Evolutionary conservation across 441 rosid species (phyloP).

Genomic region (Theobroma grandiflorum): DNA sequence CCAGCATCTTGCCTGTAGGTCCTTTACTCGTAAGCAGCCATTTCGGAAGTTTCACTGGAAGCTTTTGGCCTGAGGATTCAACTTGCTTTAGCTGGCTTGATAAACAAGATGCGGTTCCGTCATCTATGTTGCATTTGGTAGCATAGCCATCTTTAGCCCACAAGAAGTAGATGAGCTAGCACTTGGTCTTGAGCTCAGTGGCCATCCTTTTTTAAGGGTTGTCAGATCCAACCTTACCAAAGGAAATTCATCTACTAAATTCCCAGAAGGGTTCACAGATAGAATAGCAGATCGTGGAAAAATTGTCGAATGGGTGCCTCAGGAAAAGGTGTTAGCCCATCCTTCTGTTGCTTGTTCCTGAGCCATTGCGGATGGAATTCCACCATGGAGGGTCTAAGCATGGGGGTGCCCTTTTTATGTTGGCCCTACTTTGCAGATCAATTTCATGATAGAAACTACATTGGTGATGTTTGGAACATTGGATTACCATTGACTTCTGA

Average conservation of each 20-base stretch:
- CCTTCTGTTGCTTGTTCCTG: conserved; percentile 40
- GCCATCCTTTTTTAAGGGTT: conserved; percentile 43
- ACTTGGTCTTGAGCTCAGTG: conserved; percentile 24
- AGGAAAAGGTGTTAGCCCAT: conserved; percentile 43
- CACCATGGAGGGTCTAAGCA: conserved; percentile 29
- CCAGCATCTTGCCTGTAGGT: conserved; percentile 14
- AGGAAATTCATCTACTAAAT: background rate
- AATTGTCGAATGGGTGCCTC: conserved; percentile 44
- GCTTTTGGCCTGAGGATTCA: conserved; percentile 27
- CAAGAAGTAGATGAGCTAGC: conserved; percentile 40
- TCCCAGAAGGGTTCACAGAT: conserved; percentile 24
- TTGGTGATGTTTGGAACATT: conserved; percentile 32
- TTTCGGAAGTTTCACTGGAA: background rate
- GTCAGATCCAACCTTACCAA: conserved; percentile 18
- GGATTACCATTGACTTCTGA: conserved; percentile 13
- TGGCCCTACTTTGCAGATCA: conserved; percentile 37
- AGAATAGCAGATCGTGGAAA: conserved; percentile 22
- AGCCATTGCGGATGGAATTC: conserved; percentile 32
- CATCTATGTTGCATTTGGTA: conserved; percentile 44
- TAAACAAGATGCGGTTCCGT: conserved; percentile 31
- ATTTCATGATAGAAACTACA: conserved; percentile 27
- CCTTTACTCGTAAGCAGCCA: background rate
- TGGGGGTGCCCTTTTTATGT: conserved; percentile 37
- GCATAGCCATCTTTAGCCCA: conserved; percentile 29
- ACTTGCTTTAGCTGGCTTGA: conserved; percentile 39